Base-by-base conservation (phyloP, 2,329 filamentous ascomycete genomes). In the Apiospora kogelbergensis region DNA sequence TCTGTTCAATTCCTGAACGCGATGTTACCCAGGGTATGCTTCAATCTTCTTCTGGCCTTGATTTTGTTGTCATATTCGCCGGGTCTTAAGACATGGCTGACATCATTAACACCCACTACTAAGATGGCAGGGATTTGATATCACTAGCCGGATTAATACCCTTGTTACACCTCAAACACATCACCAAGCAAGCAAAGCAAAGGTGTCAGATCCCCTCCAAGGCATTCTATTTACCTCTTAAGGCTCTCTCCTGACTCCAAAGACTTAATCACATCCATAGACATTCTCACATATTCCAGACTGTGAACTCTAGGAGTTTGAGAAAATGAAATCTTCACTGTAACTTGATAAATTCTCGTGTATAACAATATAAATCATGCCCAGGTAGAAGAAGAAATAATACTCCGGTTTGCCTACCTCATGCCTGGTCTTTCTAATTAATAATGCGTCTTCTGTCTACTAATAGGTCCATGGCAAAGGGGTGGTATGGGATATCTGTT, bases 51-150 rank as follows among this genome's bases (percentile, higher is more conserved):
- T 37, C 17, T 60, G 30, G 30, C 53, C 53, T 60, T 60, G 53
- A 60, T 60, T 60, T 30, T 60, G 53, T 37, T 37, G 53, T 37
- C 6, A 37, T 60, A 60, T 60, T 30, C 53, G 30, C 53, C 53
- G 53, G 17, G 53, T 60, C 30, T 60, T 60, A 60, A 60, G 53
- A 37, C 30, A 37, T 60, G 53, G 26, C 48, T 64, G 63, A 65
- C 63, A 65, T 65, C 63, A 65, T 65, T 41, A 44, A 41, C 22
- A 65, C 41, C 63, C 63, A 44, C 40, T 24, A 17, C 26, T 44
- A 65, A 26, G 22, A 42, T n/a, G 10, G 22, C 60, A 65, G 24
- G 37, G 24, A 11, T n/a, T 42, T 24, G 11, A 42, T 10, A 26
- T n/a, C 30, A 10, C 30, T 60, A 60, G 53, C 53, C 20, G 30